Conservation (phyloP, 2,329 filamentous ascomycete genomes). For the Chaetomiaceae sp. region DNA sequence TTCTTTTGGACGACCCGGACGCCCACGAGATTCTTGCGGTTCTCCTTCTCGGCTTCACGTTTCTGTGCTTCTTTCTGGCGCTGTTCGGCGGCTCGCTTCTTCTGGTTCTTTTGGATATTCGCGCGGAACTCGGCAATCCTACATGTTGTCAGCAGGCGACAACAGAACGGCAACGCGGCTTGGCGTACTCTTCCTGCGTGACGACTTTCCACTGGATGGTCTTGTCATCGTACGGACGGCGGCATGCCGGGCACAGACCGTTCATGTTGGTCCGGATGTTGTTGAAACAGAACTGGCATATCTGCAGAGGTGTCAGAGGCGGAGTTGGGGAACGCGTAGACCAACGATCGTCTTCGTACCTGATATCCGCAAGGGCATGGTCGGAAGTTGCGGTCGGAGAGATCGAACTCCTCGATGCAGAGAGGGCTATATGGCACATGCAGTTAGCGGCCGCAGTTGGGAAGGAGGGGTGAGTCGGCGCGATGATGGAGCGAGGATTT, state of each 20-base stretch:
- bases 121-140: constrained; percentile 71
- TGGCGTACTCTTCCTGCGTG: constrained; percentile 78
- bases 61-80: constrained; percentile 95
- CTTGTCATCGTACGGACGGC: constrained; percentile 92
- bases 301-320: constrained; percentile 47
- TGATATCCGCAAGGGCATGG: constrained; percentile 98
- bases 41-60: constrained; percentile 91
- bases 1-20: constrained; percentile 98
- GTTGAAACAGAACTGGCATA: constrained; percentile 99
- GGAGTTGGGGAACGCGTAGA: background rate
- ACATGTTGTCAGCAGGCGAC: constrained; percentile 24
- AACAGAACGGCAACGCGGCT: background rate
- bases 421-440: constrained; percentile 63
- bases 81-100: constrained; percentile 76
- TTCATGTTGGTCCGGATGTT: constrained; percentile 99
- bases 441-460: constrained; percentile 20
- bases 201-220: constrained; percentile 97
- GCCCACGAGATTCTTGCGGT: constrained; percentile 91
- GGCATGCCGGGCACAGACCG: constrained; percentile 93
- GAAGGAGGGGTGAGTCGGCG: background rate
- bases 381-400: constrained; percentile 93
- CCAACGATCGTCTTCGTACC: constrained; percentile 48
- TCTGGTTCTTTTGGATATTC: constrained; percentile 83
- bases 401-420: constrained; percentile 97
- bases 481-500: background rate